phyloP scores from a whole-genome alignment of 2,329 filamentous ascomycete species.

The Cordyceps cicadae region DNA sequence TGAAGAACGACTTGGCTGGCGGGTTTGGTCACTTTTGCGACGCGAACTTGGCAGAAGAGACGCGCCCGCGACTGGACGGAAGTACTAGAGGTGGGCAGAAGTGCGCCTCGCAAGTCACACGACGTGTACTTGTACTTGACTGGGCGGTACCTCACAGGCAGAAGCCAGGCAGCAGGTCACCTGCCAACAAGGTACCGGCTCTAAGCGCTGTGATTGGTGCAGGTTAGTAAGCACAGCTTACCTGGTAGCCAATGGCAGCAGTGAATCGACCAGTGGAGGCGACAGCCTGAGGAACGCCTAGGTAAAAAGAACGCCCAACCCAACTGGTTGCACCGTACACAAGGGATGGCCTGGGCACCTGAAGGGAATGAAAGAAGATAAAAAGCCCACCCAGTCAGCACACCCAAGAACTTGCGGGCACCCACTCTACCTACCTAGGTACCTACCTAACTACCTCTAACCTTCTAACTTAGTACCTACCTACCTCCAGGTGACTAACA shows the following conservation, averaged over 20 bases:
- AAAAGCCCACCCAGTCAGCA: no score
- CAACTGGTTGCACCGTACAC: neutral
- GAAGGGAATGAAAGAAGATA: neutral
- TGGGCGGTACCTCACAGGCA: constrained; percentile 19
- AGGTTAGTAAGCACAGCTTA: constrained; percentile 18
- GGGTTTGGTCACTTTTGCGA: constrained; percentile 15
- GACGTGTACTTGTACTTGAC: neutral
- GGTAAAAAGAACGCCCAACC: neutral
- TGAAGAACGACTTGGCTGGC: neutral
- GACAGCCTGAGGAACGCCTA: neutral
- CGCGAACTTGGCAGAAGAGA: constrained; percentile 21
- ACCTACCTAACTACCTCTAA: no score
- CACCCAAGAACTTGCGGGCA: no score
- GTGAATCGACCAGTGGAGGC: constrained; percentile 17
- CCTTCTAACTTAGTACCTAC: no score
- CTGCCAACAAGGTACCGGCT: constrained; percentile 16
- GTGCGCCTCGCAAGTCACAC: neutral
- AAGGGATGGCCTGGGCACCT: no score
- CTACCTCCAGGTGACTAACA: no score
- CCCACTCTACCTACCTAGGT: no score
- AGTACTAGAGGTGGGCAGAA: no score
- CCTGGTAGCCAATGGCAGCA: constrained; percentile 28
- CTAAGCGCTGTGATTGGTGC: constrained; percentile 22
- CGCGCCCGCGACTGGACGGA: constrained; percentile 13
- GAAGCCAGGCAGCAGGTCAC: constrained; percentile 23